Evolutionary conservation across 257 asterid genomes (phyloP), one percentile per base, ranked within the genome.

Genomic region (Gardenia jasminoides): DNA sequence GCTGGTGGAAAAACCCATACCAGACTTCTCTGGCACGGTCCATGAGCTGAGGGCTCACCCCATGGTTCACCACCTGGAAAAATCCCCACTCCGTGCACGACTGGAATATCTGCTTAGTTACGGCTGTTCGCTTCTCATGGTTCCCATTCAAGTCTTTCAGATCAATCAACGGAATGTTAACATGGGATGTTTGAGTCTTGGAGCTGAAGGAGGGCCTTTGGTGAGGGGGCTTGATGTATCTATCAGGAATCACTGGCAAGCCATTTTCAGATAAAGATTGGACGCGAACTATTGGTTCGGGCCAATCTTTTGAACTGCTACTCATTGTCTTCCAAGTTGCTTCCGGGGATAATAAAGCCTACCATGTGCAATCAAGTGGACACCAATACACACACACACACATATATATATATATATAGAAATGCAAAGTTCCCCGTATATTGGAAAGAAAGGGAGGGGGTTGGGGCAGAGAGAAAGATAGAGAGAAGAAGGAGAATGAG

Each of bases 41-140:
- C 92, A 94, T 80, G 1, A 94, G 81, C 69, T 90, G 88, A 10
- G 85, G 82, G 10, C 78, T 39, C 39, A 92, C 90, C 20, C 97
- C 98, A 56, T 94, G 97, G 84, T 94, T 91, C 39, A 92, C 86
- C 4, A 91, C 93, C 67, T 92, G 97, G 58, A 94, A 94, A 79
- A 92, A 94, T 0, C 98, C 97, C 98, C 98, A 94, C 2, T 89
- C 87, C 0, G 87, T 83, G 68, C 97, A 90, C 0, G 97, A 97
- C 46, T 85, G 85, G 13, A 84, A 85, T 72, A 94, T 82, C 30
- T 82, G 84, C 0, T 75, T 15, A 72, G 86, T 6, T 10, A 76
- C 86, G 16, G 65, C 10, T 8, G 76, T 67, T 22, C 67, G 61
- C 4, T 12, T 62, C 2, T 76, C 82, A 24, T 78, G 82, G 0